Evolutionary conservation across 2,329 filamentous ascomycete species (phyloP).

Genomic region (Fragosphaeria purpurea): DNA sequence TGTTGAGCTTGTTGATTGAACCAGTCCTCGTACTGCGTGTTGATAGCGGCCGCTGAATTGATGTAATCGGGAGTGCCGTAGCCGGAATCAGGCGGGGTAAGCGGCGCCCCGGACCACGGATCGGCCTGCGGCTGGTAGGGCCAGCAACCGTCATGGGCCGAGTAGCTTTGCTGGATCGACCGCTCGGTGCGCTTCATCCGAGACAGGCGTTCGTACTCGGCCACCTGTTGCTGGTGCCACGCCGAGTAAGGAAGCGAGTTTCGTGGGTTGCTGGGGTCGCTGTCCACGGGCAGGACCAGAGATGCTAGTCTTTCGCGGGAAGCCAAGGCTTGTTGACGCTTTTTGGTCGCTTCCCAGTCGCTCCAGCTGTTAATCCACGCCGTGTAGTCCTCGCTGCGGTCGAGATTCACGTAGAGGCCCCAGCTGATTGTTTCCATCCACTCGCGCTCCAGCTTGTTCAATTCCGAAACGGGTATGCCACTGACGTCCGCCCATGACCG

Average conservation of each 20-base stretch:
- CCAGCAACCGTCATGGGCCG: slow-evolving; percentile 35
- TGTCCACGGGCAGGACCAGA: slow-evolving; percentile 38
- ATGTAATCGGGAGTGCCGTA: slow-evolving; percentile 52
- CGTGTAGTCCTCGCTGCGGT: slow-evolving; percentile 61
- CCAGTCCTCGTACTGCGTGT: slow-evolving; percentile 49
- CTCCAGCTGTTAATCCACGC: slow-evolving; percentile 53
- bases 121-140: slow-evolving; percentile 22
- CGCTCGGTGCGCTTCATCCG: slow-evolving; percentile 30
- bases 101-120: slow-evolving; percentile 33
- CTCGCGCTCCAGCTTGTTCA: slow-evolving; percentile 78
- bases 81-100: slow-evolving; percentile 52
- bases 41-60: slow-evolving; percentile 44
- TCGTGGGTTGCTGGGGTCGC: slow-evolving; percentile 24
- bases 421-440: slow-evolving; percentile 79
- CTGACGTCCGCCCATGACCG: slow-evolving; percentile 94
- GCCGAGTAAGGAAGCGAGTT: slow-evolving; percentile 29
- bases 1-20: slow-evolving; percentile 36
- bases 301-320: slow-evolving; percentile 40
- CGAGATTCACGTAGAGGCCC: slow-evolving; percentile 77
- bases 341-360: slow-evolving; percentile 46
- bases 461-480: slow-evolving; percentile 71
- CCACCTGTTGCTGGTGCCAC: slow-evolving; percentile 46
- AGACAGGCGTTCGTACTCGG: slow-evolving; percentile 39
- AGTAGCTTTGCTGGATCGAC: slow-evolving; percentile 26
- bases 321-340: slow-evolving; percentile 38